phyloP scores from a whole-genome alignment of 768 basidiomycete genomes.

The Termitomyces eurrhizus region DNA sequence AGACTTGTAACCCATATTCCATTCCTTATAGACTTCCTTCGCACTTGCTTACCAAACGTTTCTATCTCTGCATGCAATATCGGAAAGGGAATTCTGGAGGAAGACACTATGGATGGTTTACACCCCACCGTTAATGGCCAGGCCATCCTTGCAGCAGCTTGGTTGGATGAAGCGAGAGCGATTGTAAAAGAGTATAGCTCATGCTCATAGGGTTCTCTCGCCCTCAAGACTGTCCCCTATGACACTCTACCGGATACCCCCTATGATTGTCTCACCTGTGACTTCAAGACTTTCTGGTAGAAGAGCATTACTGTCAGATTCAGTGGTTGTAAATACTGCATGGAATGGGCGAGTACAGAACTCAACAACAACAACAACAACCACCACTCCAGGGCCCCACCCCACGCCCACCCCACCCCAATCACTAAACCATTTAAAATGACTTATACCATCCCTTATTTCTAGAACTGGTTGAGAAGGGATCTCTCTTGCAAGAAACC shows the following conservation, averaged over 20 bases:
- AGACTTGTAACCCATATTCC: neutral
- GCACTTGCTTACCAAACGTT: neutral
- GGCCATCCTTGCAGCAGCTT: slow-evolving; percentile 3
- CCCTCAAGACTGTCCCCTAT: neutral
- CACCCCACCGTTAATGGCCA: slow-evolving; percentile 10
- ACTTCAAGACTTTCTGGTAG: no score
- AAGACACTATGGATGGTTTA: slow-evolving; percentile 10
- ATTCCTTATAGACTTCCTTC: slow-evolving; percentile 1
- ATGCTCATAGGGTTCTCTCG: neutral
- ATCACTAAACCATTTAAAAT: no score
- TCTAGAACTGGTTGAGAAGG: no score
- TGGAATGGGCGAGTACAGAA: no score
- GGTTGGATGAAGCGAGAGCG: slow-evolving; percentile 1
- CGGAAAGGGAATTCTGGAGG: neutral
- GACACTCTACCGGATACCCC: neutral
- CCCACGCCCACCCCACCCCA: no score
- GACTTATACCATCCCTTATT: no score
- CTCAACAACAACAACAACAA: no score
- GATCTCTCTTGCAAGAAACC: no score
- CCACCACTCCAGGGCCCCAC: no score
- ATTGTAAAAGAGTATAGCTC: neutral
- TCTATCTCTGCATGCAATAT: slow-evolving; percentile 1
- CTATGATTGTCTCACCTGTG: neutral
- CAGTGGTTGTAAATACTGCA: no score
- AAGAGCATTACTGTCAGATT: no score